Percentiles rank a stretch among this genome's conserved stretches.
These are phyloP conservation scores for Leccinum griseonigrum DNA, from an alignment of 1,284 basidiomycete species.

Conservation along the genomic window DNA sequence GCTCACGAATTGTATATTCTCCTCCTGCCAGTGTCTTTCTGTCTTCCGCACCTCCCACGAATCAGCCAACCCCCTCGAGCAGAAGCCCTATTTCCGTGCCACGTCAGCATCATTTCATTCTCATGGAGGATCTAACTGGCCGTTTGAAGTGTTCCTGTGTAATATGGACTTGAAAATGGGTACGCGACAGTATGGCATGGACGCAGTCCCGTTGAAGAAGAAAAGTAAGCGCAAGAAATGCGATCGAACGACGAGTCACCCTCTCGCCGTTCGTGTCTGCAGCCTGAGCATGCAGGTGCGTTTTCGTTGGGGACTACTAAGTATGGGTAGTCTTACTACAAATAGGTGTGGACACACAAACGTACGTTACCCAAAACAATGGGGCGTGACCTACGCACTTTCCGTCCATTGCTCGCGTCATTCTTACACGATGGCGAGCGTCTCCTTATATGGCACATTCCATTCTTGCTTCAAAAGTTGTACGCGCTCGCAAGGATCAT, in stretches of 20 bases:
- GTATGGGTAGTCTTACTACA: slow-evolving; percentile 9
- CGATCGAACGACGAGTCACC: slow-evolving; percentile 90
- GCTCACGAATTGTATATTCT: slow-evolving; percentile 51
- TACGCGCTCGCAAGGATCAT: slow-evolving; percentile 94
- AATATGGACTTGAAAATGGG: slow-evolving; percentile 99
- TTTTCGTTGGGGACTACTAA: slow-evolving; percentile 4
- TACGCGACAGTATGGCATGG: slow-evolving; percentile 96
- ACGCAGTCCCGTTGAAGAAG: slow-evolving; percentile 92
- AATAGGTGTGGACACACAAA: slow-evolving; percentile 86
- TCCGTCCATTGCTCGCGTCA: slow-evolving; percentile 70
- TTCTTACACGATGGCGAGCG: slow-evolving; percentile 87
- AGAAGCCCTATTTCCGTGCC: slow-evolving; percentile 48
- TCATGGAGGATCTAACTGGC: slow-evolving; percentile 99
- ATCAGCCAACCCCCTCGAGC: slow-evolving; percentile 32
- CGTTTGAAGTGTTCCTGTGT: slow-evolving; percentile 94
- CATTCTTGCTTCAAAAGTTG: slow-evolving; percentile 86
- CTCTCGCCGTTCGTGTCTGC: slow-evolving; percentile 91
- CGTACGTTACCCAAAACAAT: slow-evolving; percentile 94
- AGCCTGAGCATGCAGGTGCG: slow-evolving; percentile 99
- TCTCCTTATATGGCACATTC: slow-evolving; percentile 90
- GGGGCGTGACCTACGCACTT: slow-evolving; percentile 91
- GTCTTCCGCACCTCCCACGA: slow-evolving; percentile 13
- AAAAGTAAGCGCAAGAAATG: slow-evolving; percentile 98
- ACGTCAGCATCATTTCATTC: slow-evolving; percentile 95
- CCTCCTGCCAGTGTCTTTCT: slow-evolving; percentile 11